Base-by-base conservation (phyloP, 1,284 basidiomycete species). In the Cystobasidium slooffiae region DNA sequence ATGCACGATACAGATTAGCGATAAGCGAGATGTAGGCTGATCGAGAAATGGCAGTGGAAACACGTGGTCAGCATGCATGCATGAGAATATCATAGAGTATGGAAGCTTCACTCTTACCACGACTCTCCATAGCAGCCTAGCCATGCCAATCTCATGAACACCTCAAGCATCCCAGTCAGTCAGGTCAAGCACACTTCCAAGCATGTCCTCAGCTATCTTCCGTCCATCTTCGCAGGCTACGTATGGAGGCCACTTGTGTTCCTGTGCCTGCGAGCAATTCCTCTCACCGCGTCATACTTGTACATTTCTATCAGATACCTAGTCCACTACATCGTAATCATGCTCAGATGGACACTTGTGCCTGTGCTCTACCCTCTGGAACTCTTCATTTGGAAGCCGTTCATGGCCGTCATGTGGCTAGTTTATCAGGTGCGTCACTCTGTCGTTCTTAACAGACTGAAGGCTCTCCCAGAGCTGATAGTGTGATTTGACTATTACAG, bases 341-440 rank as follows among this genome's bases (percentile, higher is more conserved):
- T 56, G 20, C 24, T 73, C 63, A 43, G 52, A 18, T 10, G 65
- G 3, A 39, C 44, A 41, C 55, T 66, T 16, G 6, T 43, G 12
- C 70, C 70, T 3, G 20, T 73, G 16, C 41, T 66, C 1, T 66
- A 55, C 43, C 70, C 70, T 20, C 49, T 73, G 18, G 53, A 73
- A 0, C n/a, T 73, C 14, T 49, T 73, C 43, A 18, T 73, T 20
- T 53, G 47, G 56, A 43, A 53, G 31, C 70, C 70, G 3, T 16
- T 46, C 24, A 65, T 58, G 56, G 70, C 63, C 37, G 24, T 59
- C 14, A 16, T 58, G 3, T 14, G 39, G 20, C 51, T 73, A 20
- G 46, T 73, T 20, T 73, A 73, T 53, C 31, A 66, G 52, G 70
- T 73, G 39, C 3, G 63, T 37, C 41, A 24, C 22, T 31, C 31